Conservation (phyloP, 225 moss, liverwort and hornwort genomes). For the Marchantia paleacea region DNA sequence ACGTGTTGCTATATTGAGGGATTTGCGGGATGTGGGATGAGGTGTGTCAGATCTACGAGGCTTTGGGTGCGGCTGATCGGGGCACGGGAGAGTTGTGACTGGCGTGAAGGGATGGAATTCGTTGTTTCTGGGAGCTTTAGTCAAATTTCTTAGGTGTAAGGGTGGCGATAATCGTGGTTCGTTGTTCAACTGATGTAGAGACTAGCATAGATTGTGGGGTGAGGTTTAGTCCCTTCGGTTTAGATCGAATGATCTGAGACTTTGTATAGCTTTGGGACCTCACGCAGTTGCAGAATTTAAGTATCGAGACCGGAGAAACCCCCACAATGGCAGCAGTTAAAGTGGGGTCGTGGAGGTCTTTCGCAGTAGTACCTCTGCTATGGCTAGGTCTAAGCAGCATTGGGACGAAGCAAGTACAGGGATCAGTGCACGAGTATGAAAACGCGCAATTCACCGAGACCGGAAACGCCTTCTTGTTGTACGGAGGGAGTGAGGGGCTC, state of each 20-base stretch:
- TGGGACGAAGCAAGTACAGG: slow-evolving; percentile 24
- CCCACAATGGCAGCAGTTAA: slow-evolving; percentile 19
- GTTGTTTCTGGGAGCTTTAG: neutral
- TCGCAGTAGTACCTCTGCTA: slow-evolving; percentile 19
- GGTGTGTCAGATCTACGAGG: neutral
- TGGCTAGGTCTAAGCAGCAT: slow-evolving; percentile 22
- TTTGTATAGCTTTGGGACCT: neutral
- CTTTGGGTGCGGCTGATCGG: neutral
- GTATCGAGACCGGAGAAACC: slow-evolving; percentile 3
- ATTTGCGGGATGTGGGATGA: neutral
- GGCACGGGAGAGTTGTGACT: neutral
- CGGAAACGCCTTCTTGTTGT: slow-evolving; percentile 68
- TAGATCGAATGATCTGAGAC: neutral
- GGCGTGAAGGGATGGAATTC: neutral
- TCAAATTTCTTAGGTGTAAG: neutral
- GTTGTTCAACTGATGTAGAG: neutral
- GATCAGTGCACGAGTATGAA: slow-evolving; percentile 44
- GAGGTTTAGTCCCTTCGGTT: neutral
- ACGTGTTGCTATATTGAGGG: neutral
- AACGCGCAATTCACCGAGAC: slow-evolving; percentile 28
- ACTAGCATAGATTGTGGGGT: neutral
- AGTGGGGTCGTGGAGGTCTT: slow-evolving; percentile 28
- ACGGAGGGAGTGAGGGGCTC: slow-evolving; percentile 83
- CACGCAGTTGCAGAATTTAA: slow-evolving; percentile 8
- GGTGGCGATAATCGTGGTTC: neutral